These are phyloP conservation scores for Fusarium haematococcum DNA, from an alignment of 2,329 filamentous ascomycete genomes.

Conservation along the genomic window DNA sequence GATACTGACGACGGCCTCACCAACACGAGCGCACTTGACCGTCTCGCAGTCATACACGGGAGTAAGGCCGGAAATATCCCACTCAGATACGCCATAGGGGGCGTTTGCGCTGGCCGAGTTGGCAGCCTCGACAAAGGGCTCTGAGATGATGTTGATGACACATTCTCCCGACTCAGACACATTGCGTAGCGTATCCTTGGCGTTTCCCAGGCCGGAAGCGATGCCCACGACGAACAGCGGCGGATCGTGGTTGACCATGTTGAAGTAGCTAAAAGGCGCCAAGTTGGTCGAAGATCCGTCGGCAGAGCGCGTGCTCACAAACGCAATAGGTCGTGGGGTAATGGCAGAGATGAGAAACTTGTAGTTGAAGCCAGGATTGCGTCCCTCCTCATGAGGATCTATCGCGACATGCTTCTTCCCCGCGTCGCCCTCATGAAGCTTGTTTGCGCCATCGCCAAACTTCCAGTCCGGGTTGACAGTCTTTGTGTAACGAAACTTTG, in stretches of 20 bases:
- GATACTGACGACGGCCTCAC: slow-evolving; percentile 84
- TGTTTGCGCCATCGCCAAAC: slow-evolving; percentile 74
- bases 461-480: slow-evolving; percentile 75
- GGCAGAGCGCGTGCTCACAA: slow-evolving; percentile 65
- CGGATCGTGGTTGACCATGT: slow-evolving; percentile 86
- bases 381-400: slow-evolving; percentile 80
- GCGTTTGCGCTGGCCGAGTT: slow-evolving; percentile 85
- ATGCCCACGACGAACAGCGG: slow-evolving; percentile 79
- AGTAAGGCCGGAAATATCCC: slow-evolving; percentile 81
- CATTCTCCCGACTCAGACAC: slow-evolving; percentile 79
- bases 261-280: slow-evolving; percentile 89
- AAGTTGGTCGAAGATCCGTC: slow-evolving; percentile 78
- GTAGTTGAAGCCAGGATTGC: slow-evolving; percentile 82
- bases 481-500: slow-evolving; percentile 68
- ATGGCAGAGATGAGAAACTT: slow-evolving; percentile 89
- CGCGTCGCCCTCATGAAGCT: slow-evolving; percentile 39
- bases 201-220: slow-evolving; percentile 56
- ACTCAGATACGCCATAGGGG: slow-evolving; percentile 82
- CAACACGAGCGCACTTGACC: slow-evolving; percentile 78
- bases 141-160: slow-evolving; percentile 87
- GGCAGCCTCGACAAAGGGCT: slow-evolving; percentile 87
- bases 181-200: slow-evolving; percentile 86
- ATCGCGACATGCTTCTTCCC: slow-evolving; percentile 77
- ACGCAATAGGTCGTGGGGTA: slow-evolving; percentile 83
- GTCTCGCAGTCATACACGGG: slow-evolving; percentile 71